These are phyloP conservation scores for Gonium pectorale DNA, from an alignment of 139 green algal species.

Conservation along the genomic window DNA sequence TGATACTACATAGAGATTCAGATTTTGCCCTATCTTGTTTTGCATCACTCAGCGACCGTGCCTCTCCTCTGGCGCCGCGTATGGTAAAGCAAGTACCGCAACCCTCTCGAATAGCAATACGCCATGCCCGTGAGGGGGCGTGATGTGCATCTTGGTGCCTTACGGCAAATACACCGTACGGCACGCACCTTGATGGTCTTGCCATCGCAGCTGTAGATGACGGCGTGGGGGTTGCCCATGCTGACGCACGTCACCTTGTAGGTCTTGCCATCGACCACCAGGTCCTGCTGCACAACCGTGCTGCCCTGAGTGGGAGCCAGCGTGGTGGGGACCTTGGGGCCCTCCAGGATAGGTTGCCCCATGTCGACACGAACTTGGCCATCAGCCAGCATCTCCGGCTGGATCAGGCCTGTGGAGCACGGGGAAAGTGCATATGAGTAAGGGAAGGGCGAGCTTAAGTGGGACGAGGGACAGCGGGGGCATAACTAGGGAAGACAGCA, in stretches of 20 bases:
- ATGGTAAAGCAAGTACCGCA: not conserved
- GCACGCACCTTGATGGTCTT: constrained; percentile 72
- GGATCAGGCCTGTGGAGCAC: constrained; percentile 89
- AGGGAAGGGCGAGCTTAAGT: too few relatives aligned
- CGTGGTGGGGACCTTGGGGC: constrained; percentile 85
- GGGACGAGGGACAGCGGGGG: not conserved
- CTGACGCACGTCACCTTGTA: constrained; percentile 92
- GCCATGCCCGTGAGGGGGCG: too few relatives aligned
- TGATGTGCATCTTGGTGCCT: too few relatives aligned
- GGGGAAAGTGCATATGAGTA: too few relatives aligned
- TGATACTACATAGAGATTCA: constrained; percentile 29
- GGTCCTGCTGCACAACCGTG: constrained; percentile 77
- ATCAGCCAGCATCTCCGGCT: constrained; percentile 88
- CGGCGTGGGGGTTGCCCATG: constrained; percentile 98
- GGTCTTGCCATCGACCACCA: constrained; percentile 81
- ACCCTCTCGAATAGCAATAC: too few relatives aligned
- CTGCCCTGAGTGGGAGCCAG: constrained; percentile 75
- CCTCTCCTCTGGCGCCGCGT: not conserved
- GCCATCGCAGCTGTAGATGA: constrained; percentile 84
- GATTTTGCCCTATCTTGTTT: constrained; percentile 43
- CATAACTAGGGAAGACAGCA: not conserved
- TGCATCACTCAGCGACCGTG: constrained; percentile 34
- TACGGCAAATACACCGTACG: not conserved
- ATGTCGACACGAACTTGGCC: constrained; percentile 98
- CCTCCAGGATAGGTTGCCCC: constrained; percentile 90